Percentiles rank a stretch among this genome's conserved stretches.
These are phyloP conservation scores for Sonneratia alba DNA, from an alignment of 345 rosid species.

Conservation along the genomic window DNA sequence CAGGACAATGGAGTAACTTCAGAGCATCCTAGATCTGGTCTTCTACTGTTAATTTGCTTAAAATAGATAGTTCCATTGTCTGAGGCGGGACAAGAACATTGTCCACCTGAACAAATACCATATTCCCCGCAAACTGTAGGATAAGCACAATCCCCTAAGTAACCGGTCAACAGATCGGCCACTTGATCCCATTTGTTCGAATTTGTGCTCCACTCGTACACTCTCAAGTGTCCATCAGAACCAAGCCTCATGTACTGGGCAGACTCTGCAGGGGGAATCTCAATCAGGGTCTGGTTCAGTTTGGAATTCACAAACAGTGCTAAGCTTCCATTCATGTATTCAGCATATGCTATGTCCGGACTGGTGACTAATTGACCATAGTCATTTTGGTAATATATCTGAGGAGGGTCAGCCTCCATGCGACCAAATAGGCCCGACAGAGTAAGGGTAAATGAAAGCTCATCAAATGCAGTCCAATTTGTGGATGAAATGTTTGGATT, in stretches of 20 bases:
- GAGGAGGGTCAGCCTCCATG: constrained; percentile 10
- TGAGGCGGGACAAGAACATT: constrained; percentile 3
- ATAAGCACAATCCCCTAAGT: not conserved
- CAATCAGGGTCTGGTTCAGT: too few species aligned
- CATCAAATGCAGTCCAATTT: constrained; percentile 3
- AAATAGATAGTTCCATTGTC: not conserved
- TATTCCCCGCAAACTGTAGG: constrained; percentile 7
- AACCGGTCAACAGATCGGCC: not conserved
- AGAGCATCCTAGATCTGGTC: not conserved
- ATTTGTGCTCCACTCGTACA: constrained; percentile 8
- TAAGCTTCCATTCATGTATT: constrained; percentile 7
- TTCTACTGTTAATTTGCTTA: not conserved
- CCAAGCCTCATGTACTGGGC: constrained; percentile 15
- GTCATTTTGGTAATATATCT: not conserved
- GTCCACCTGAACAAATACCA: not conserved
- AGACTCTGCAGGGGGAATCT: not conserved
- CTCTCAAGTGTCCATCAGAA: constrained; percentile 21
- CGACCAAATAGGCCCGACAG: constrained; percentile 10
- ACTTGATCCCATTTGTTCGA: not conserved
- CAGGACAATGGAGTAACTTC: constrained; percentile 1
- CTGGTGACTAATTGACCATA: not conserved
- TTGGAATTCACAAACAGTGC: constrained; percentile 1
- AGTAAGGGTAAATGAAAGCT: constrained; percentile 9
- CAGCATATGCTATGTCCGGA: constrained; percentile 3
- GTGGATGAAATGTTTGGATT: constrained; percentile 9